These are phyloP conservation scores for Fusarium lateritium DNA, from an alignment of 2,329 filamentous ascomycete genomes.

Conservation along the genomic window DNA sequence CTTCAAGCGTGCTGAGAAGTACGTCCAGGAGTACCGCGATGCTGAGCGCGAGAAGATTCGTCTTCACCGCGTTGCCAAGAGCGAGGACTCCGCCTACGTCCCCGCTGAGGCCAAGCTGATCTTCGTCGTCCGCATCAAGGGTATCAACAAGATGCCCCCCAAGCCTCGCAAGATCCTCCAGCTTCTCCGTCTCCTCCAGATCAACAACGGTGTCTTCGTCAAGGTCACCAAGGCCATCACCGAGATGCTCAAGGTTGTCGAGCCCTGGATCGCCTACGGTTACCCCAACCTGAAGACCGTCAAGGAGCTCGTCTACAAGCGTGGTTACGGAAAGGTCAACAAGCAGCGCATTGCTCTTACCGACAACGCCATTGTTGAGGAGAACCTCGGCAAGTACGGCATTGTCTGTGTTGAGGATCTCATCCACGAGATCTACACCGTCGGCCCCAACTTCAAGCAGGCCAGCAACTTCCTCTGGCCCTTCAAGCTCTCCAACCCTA, in stretches of 20 bases:
- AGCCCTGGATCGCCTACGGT: conserved; percentile 99
- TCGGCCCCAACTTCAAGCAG: conserved; percentile 99
- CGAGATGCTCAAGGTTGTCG: conserved; percentile 98
- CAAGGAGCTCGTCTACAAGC: conserved; percentile 99
- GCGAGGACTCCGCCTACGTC: conserved; percentile 94
- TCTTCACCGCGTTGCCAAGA: conserved; percentile 89
- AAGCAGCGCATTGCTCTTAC: conserved; percentile 97
- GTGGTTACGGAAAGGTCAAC: conserved; percentile 98
- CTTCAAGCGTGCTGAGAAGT: conserved; percentile 99
- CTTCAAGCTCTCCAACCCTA: conserved; percentile 99
- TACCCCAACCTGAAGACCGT: conserved; percentile 99
- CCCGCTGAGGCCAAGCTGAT: conserved; percentile 95
- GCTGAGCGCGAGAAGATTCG: conserved; percentile 98
- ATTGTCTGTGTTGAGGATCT: conserved; percentile 99
- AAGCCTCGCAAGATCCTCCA: conserved; percentile 99
- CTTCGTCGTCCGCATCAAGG: conserved; percentile 99
- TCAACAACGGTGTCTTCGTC: conserved; percentile 99
- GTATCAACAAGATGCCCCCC: conserved; percentile 99
- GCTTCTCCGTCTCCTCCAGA: conserved; percentile 98
- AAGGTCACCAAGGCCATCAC: conserved; percentile 96
- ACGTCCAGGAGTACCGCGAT: conserved; percentile 99
- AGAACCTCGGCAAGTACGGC: conserved; percentile 96
- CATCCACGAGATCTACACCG: conserved; percentile 99
- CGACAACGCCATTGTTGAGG: conserved; percentile 98
- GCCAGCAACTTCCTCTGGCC: conserved; percentile 99